Conservation (phyloP, 2,329 filamentous ascomycete species). For the Curvularia sp. region DNA sequence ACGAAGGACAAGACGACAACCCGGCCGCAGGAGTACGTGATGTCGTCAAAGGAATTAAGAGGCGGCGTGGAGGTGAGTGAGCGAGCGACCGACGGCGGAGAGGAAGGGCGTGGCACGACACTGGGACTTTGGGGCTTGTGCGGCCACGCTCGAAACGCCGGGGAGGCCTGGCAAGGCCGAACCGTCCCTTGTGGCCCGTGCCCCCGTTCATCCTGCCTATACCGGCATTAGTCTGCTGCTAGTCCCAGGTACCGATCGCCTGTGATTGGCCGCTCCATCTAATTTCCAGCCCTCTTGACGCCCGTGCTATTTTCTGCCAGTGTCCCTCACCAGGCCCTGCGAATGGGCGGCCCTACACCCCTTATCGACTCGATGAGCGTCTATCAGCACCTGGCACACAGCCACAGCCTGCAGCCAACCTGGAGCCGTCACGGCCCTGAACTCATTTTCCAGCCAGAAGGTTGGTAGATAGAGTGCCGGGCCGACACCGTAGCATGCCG, state of each 20-base stretch:
- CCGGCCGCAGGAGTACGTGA: conserved; percentile 43
- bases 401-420: neutral
- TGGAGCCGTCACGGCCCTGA: neutral
- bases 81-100: conserved; percentile 12
- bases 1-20: conserved; percentile 51
- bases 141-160: conserved; percentile 30
- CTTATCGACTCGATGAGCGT: conserved; percentile 27
- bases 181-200: conserved; percentile 23
- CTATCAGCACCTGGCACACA: conserved; percentile 11
- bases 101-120: conserved; percentile 17
- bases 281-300: conserved; percentile 36
- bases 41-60: conserved; percentile 25
- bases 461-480: neutral
- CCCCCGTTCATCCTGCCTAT: conserved; percentile 32
- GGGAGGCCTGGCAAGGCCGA: conserved; percentile 30
- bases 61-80: conserved; percentile 27
- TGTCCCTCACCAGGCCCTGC: conserved; percentile 21
- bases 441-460: neutral
- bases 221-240: conserved; percentile 26
- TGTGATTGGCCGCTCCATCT: conserved; percentile 38
- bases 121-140: conserved; percentile 28
- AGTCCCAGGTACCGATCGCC: conserved; percentile 36
- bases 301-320: conserved; percentile 32
- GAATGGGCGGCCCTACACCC: conserved; percentile 24
- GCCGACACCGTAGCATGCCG: neutral